Conservation (phyloP, 192 early-diverging fungal genomes). For the Rhizophagus clarus region DNA sequence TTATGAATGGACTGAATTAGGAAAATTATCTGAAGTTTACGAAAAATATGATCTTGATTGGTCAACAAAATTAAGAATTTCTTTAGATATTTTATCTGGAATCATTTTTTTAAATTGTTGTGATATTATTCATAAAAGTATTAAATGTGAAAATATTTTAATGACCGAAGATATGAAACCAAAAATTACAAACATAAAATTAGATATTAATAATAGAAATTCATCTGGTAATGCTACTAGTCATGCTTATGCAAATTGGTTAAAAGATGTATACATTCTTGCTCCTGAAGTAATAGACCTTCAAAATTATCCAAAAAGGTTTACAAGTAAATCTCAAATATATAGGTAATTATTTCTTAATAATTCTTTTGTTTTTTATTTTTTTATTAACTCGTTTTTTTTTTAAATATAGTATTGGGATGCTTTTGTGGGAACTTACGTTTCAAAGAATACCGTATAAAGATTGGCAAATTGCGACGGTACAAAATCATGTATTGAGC, state of each 20-base stretch:
- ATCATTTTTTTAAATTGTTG: neutral
- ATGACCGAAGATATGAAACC: neutral
- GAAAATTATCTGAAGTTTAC: neutral
- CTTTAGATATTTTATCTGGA: neutral
- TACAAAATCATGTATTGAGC: slow-evolving; percentile 12
- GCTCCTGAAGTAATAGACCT: neutral
- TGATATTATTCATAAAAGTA: neutral
- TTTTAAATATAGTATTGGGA: slow-evolving; percentile 6
- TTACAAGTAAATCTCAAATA: neutral
- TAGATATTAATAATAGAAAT: neutral
- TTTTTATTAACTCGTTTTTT: neutral
- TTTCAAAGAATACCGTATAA: slow-evolving; percentile 24
- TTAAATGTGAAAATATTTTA: neutral
- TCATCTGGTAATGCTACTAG: neutral
- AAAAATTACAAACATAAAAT: neutral
- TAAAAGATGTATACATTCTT: neutral
- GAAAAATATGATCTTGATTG: neutral
- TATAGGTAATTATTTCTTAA: neutral
- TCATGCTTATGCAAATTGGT: neutral
- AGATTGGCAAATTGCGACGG: neutral
- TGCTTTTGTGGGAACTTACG: slow-evolving; percentile 12
- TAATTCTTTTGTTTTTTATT: neutral
- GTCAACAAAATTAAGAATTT: neutral
- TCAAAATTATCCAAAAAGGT: neutral
- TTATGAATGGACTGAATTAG: neutral